These are phyloP conservation scores for Colletotrichum lupini DNA, from an alignment of 2,329 filamentous ascomycete genomes.

Conservation along the genomic window DNA sequence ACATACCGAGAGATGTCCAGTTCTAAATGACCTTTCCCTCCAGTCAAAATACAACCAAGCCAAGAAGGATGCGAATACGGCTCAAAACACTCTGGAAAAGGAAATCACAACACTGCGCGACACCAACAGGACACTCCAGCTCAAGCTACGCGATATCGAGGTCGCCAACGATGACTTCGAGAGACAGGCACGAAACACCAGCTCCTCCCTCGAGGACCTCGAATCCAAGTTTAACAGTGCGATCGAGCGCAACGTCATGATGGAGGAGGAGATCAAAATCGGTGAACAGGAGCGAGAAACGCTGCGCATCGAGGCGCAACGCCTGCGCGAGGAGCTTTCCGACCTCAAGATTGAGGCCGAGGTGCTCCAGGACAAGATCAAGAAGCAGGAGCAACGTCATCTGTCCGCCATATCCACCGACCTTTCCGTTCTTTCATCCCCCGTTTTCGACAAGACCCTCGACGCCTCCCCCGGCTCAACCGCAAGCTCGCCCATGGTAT, in stretches of 20 bases:
- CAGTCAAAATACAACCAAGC: constrained; percentile 97
- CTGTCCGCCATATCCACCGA: constrained; percentile 70
- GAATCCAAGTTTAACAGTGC: constrained; percentile 97
- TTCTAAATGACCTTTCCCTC: constrained; percentile 30
- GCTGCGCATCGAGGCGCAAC: constrained; percentile 89
- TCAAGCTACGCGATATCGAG: constrained; percentile 92
- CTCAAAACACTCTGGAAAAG: constrained; percentile 90
- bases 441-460: constrained; percentile 77
- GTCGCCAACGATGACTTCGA: constrained; percentile 99
- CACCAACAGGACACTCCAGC: constrained; percentile 80
- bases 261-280: constrained; percentile 93
- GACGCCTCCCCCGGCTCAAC: constrained; percentile 83
- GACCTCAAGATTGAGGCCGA: constrained; percentile 96
- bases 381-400: constrained; percentile 72
- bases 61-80: constrained; percentile 85
- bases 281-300: constrained; percentile 92
- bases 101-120: constrained; percentile 95
- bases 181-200: constrained; percentile 93
- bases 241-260: constrained; percentile 90
- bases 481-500: constrained; percentile 90
- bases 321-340: constrained; percentile 88
- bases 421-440: constrained; percentile 73
- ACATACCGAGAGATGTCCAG: not conserved
- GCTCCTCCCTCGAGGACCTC: constrained; percentile 94
- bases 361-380: constrained; percentile 93